Conservation (phyloP, 2,329 filamentous ascomycete genomes). For the Metarhizium album region DNA sequence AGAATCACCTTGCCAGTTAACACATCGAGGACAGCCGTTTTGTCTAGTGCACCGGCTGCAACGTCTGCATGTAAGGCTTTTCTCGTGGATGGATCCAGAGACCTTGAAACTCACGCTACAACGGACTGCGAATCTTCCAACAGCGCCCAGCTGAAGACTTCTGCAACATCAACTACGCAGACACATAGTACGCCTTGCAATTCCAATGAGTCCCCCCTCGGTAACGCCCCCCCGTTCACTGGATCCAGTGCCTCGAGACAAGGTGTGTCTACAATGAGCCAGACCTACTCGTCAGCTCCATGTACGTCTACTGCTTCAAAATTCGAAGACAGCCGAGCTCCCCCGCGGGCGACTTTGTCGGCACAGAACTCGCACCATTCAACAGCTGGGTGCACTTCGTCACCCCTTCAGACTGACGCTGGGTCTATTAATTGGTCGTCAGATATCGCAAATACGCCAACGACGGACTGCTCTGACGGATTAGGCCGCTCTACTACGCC, state of each 20-base stretch:
- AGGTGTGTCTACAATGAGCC: neutral
- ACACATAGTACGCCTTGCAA: neutral
- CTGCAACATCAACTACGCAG: neutral
- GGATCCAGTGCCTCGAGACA: neutral
- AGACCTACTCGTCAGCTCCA: neutral
- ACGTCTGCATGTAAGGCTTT: neutral
- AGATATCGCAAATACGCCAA: neutral
- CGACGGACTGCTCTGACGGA: neutral
- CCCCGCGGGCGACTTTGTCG: neutral
- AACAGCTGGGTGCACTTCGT: neutral
- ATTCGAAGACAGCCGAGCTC: neutral
- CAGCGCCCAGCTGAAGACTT: neutral
- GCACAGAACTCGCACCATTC: neutral
- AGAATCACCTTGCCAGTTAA: neutral
- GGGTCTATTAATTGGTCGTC: neutral
- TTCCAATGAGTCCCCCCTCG: neutral
- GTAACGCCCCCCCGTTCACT: neutral
- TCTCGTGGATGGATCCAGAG: neutral
- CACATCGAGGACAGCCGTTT: neutral
- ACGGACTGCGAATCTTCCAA: conserved; percentile 1
- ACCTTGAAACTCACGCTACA: neutral
- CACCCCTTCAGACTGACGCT: neutral
- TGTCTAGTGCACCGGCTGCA: neutral
- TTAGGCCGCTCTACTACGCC: neutral
- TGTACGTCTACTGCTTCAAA: neutral